phyloP scores from a whole-genome alignment of 305 asterid genomes.

The Rubia peregrina region DNA sequence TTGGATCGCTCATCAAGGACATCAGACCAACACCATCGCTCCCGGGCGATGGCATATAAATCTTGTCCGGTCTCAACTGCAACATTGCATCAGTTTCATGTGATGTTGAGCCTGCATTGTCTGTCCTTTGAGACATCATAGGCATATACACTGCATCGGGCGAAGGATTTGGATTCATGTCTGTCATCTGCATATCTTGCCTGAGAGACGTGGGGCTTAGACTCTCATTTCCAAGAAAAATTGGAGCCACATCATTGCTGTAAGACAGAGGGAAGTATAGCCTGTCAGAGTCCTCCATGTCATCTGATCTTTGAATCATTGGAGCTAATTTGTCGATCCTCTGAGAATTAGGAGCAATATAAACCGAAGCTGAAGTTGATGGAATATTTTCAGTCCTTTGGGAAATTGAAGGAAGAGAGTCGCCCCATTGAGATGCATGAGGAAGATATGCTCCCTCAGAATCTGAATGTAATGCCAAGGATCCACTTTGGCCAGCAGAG shows the following conservation, averaged over 20 bases:
- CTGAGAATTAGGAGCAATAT: conserved; percentile 16
- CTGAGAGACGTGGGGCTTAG: conserved; percentile 13
- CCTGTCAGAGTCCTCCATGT: conserved; percentile 7
- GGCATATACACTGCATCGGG: conserved; percentile 21
- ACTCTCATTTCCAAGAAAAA: conserved; percentile 10
- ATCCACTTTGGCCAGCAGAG: not conserved
- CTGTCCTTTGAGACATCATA: conserved; percentile 17
- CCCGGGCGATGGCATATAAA: conserved; percentile 12
- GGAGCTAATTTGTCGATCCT: conserved; percentile 11
- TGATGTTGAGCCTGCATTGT: conserved; percentile 16
- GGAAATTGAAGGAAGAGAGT: conserved; percentile 7
- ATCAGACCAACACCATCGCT: conserved; percentile 14
- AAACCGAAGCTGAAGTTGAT: conserved; percentile 10
- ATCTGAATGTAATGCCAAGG: conserved; percentile 17
- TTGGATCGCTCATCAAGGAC: conserved; percentile 15
- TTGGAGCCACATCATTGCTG: conserved; percentile 17
- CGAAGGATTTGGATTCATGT: conserved; percentile 13
- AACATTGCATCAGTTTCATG: conserved; percentile 9
- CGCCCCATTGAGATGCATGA: conserved; percentile 22
- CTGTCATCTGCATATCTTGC: conserved; percentile 18
- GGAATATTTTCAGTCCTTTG: not conserved
- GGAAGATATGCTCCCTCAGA: conserved; percentile 14
- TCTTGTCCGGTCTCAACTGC: conserved; percentile 14
- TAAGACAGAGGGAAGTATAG: conserved; percentile 21
- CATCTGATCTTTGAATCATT: conserved; percentile 1